Percentiles rank a stretch among this genome's conserved stretches.
Evolutionary conservation across 2,329 filamentous ascomycete genomes (phyloP).

Genomic region (Venturiaceae sp.): DNA sequence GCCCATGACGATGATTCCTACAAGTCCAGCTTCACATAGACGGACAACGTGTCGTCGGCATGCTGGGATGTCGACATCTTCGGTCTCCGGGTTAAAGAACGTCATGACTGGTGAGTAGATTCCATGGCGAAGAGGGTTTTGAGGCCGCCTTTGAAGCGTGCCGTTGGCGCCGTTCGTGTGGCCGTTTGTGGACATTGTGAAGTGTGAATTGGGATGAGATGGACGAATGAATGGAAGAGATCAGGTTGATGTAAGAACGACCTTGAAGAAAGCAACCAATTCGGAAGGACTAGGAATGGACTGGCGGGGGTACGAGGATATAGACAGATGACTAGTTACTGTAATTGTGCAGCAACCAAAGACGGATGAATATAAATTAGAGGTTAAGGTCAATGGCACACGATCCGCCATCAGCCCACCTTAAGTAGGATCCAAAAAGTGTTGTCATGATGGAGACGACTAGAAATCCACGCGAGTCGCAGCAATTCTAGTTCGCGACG

Average conservation of each 20-base stretch:
- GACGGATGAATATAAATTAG: neutral
- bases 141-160: constrained; percentile 1
- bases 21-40: constrained; percentile 66
- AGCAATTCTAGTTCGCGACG: neutral
- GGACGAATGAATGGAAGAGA: no score
- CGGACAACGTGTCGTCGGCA: constrained; percentile 76
- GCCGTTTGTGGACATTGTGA: constrained; percentile 16
- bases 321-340: neutral
- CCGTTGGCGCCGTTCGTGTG: constrained; percentile 13
- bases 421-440: neutral
- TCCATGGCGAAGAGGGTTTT: constrained; percentile 60
- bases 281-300: no score
- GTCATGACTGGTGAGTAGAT: constrained; percentile 88
- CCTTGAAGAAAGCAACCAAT: no score
- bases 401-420: neutral
- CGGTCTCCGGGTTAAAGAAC: constrained; percentile 75
- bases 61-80: constrained; percentile 70
- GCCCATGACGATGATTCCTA: constrained; percentile 76
- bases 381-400: neutral
- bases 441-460: neutral
- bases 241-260: no score
- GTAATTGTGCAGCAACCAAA: no score
- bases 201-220: neutral
- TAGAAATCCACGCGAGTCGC: neutral
- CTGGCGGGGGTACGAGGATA: neutral